phyloP scores from a whole-genome alignment of 768 basidiomycete species.

The Trametes cubensis region DNA sequence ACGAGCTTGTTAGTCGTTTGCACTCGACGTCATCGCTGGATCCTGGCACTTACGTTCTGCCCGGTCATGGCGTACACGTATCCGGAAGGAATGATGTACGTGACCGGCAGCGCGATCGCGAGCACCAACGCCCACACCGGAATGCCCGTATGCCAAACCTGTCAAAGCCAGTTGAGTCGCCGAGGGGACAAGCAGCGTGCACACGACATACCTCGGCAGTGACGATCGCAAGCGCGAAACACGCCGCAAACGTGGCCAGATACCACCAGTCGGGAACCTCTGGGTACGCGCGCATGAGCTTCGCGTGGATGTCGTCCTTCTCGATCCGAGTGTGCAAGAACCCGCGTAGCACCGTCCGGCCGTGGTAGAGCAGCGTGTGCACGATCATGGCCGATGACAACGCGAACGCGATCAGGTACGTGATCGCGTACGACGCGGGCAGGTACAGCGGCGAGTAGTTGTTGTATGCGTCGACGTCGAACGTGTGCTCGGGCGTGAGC shows the following conservation, averaged over 20 bases:
- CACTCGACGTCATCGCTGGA: background rate
- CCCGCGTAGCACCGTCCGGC: slow-evolving; percentile 70
- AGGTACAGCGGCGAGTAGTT: slow-evolving; percentile 90
- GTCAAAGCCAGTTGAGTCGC: background rate
- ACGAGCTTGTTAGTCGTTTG: background rate
- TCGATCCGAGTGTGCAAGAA: slow-evolving; percentile 74
- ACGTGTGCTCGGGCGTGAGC: slow-evolving; percentile 61
- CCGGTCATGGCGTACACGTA: slow-evolving; percentile 95
- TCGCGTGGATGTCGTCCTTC: slow-evolving; percentile 92
- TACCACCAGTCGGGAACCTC: slow-evolving; percentile 96
- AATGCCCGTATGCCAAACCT: slow-evolving; percentile 84
- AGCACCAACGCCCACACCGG: slow-evolving; percentile 87
- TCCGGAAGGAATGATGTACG: slow-evolving; percentile 89
- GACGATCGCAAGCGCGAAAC: slow-evolving; percentile 72
- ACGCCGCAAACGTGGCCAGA: slow-evolving; percentile 58
- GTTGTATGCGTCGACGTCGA: slow-evolving; percentile 77
- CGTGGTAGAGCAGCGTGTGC: slow-evolving; percentile 89
- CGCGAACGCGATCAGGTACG: slow-evolving; percentile 86
- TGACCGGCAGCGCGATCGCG: slow-evolving; percentile 63
- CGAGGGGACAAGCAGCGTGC: background rate
- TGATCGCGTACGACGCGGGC: slow-evolving; percentile 85
- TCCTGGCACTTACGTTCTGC: slow-evolving; percentile 57
- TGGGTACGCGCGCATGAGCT: slow-evolving; percentile 91
- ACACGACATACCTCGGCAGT: slow-evolving; percentile 59
- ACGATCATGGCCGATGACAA: slow-evolving; percentile 84